Evolutionary conservation across 2,329 filamentous ascomycete genomes (phyloP), one percentile per base, ranked within the genome.

Genomic region (Aspergillus sp.): DNA sequence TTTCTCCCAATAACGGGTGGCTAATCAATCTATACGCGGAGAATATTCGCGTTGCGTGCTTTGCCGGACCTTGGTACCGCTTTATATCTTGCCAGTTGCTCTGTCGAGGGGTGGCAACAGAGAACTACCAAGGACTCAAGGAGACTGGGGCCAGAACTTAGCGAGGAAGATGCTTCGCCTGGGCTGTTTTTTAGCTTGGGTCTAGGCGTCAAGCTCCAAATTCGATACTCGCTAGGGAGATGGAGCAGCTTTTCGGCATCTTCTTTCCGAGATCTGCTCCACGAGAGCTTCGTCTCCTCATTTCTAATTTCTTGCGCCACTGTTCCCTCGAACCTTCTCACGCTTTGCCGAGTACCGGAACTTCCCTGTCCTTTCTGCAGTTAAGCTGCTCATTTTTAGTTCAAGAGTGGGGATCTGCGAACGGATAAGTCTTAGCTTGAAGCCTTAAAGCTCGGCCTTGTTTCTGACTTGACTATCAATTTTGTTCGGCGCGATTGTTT

Each of bases 241-340:
- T 51, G 30, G 20, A 15, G 15, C 26, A 17, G 44, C 30, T 20
- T 22, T 49, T 51, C 48, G 48, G 48, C 36, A 51, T 32, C 22
- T 12, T 42, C 36, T 51, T 51, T 42, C 48, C 48, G 48, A 32
- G 42, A 30, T 24, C 44, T 47, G 24, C 44, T 47, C 44, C 44
- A 47, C 30, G 44, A 39, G 17, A 39, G 15, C 44, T 47, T 32
- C n/a, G 44, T 47, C 42, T 44, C 36, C 36, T 44, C 44, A 32
- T 47, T 38, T 17, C 15, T 24, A 24, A 48, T 48, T 24, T 32
- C 44, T 32, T 48, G 26, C 42, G 5, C 13, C 42, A 12, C 44
- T 11, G 15, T 12, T 32, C 17, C 11, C 5, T 26, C 44, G 7
- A 34, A 18, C 32, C 17, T n/a, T 22, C 18, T n/a, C n/a, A 34